These are phyloP conservation scores for Larix kaempferi DNA, from an alignment of 75 land plant species.

Conservation along the genomic window DNA sequence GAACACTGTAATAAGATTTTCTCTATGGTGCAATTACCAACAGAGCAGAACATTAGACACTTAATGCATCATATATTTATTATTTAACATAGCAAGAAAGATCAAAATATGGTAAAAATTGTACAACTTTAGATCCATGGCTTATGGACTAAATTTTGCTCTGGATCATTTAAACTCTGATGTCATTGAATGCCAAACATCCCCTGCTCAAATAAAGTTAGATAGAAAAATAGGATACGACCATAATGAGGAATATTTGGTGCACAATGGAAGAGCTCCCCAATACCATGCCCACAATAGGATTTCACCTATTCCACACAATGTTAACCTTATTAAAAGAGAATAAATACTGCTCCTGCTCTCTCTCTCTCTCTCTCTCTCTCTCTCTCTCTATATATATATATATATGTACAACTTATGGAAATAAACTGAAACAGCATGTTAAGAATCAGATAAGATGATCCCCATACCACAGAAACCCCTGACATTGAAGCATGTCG, in stretches of 20 bases:
- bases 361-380: no score
- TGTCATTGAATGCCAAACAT: constrained; percentile 5
- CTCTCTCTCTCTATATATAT: no score
- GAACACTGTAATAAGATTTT: background rate
- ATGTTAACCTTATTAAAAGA: constrained; percentile 13
- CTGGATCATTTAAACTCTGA: background rate
- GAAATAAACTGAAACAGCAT: background rate
- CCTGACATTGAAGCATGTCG: constrained; percentile 95
- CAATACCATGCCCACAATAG: constrained; percentile 98
- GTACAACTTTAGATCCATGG: background rate
- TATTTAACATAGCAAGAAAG: background rate
- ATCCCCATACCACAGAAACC: constrained; percentile 77
- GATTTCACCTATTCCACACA: constrained; percentile 73
- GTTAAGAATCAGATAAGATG: background rate
- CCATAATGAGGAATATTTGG: constrained; percentile 97
- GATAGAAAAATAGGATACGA: constrained; percentile 53
- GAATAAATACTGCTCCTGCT: background rate
- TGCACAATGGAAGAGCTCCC: constrained; percentile 98
- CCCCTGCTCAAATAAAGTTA: background rate
- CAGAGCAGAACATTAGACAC: background rate
- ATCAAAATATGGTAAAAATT: background rate
- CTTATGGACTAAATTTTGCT: background rate
- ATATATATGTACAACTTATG: background rate
- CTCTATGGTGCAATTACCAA: background rate
- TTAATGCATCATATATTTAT: background rate